These are phyloP conservation scores for Russula dissimulans DNA, from an alignment of 768 basidiomycete species.

Conservation along the genomic window DNA sequence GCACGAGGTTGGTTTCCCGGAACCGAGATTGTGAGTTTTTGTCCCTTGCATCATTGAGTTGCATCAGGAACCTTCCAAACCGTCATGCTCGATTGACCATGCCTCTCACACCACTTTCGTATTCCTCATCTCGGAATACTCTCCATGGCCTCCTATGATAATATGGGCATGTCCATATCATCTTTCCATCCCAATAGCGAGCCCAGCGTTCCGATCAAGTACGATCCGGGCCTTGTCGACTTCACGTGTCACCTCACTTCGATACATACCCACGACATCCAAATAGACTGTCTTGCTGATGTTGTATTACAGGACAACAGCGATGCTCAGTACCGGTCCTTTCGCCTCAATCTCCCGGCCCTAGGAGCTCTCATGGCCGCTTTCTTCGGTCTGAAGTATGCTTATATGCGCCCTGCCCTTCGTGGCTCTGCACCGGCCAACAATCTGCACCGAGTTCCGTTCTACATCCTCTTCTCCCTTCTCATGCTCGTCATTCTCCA, in stretches of 20 bases:
- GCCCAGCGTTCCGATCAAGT: neutral
- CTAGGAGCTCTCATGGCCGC: conserved; percentile 41
- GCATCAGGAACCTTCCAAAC: neutral
- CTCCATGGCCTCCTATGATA: neutral
- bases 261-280: neutral
- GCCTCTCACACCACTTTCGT: too few species aligned
- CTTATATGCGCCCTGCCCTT: conserved; percentile 32
- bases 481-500: conserved; percentile 67
- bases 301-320: conserved; percentile 65
- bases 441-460: conserved; percentile 39
- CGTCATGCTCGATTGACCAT: neutral
- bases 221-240: too few species aligned
- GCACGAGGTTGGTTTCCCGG: conserved; percentile 77
- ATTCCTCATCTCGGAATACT: too few species aligned
- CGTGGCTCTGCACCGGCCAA: conserved; percentile 24
- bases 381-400: conserved; percentile 48
- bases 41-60: neutral
- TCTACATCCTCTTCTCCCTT: conserved; percentile 52
- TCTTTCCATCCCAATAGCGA: too few species aligned
- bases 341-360: conserved; percentile 69
- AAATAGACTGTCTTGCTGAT: neutral
- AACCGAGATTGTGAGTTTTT: conserved; percentile 49
- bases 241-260: neutral
- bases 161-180: too few species aligned
- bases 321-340: conserved; percentile 83